These are phyloP conservation scores for Dendrobium catenatum DNA, from an alignment of 106 monocot species.

Conservation along the genomic window DNA sequence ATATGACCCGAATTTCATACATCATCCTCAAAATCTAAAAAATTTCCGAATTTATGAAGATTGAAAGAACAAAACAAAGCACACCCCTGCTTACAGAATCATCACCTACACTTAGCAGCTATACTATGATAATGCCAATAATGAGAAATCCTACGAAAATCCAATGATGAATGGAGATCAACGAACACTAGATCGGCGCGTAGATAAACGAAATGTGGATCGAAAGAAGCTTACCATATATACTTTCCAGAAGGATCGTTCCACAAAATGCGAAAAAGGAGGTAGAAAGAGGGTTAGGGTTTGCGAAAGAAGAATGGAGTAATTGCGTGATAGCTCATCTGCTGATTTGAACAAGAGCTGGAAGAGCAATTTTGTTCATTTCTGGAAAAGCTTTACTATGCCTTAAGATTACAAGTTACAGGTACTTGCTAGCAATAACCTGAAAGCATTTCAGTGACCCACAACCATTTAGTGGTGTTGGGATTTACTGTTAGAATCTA, in stretches of 20 bases:
- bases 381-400: too few species aligned
- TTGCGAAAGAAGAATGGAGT: neutral
- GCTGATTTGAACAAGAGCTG: neutral
- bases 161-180: neutral
- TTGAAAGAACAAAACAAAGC: neutral
- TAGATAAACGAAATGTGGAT: constrained; percentile 3
- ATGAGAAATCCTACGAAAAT: neutral
- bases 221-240: neutral
- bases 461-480: too few species aligned
- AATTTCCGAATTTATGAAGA: neutral
- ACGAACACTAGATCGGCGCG: neutral
- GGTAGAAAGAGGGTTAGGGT: neutral
- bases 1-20: neutral
- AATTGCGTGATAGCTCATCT: neutral
- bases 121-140: neutral
- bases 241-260: neutral
- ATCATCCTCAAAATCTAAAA: neutral
- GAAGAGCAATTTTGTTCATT: neutral
- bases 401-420: too few species aligned
- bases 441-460: too few species aligned
- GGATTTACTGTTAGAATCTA: too few species aligned
- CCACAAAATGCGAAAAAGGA: neutral
- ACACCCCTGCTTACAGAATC: neutral
- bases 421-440: too few species aligned
- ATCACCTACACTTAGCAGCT: neutral